Conservation (phyloP, 192 early-diverging fungal genomes). For the Podila epicladia region DNA sequence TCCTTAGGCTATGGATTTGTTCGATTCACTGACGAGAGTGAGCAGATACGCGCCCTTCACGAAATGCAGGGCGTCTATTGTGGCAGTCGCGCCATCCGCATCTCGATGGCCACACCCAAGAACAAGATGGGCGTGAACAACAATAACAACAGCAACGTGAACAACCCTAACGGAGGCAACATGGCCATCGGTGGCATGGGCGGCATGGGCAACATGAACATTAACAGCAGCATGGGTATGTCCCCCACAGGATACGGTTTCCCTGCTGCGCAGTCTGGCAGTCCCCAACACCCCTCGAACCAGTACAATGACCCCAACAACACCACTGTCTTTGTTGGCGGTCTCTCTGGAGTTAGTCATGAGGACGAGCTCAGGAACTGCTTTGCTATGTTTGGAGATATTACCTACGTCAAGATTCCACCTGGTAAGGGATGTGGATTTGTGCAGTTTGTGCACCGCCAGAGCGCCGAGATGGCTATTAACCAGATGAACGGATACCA, state of each 20-base stretch:
- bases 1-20: conserved; percentile 90
- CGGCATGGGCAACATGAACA: conserved; percentile 22
- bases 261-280: conserved; percentile 50
- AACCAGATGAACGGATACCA: conserved; percentile 88
- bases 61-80: conserved; percentile 90
- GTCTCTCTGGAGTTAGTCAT: conserved; percentile 80
- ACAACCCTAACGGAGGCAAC: conserved; percentile 50
- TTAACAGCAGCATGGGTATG: conserved; percentile 32
- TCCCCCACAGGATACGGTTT: conserved; percentile 24
- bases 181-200: conserved; percentile 14
- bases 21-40: conserved; percentile 85
- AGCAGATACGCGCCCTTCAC: conserved; percentile 86
- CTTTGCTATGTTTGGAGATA: conserved; percentile 92
- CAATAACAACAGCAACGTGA: conserved; percentile 78
- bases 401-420: conserved; percentile 94
- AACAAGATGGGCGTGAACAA: conserved; percentile 85
- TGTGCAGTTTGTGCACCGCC: conserved; percentile 87
- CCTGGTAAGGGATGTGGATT: conserved; percentile 96
- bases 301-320: conserved; percentile 85
- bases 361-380: conserved; percentile 87
- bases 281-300: conserved; percentile 42
- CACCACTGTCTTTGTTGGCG: conserved; percentile 98
- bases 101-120: conserved; percentile 91
- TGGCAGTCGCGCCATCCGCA: conserved; percentile 90
- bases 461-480: conserved; percentile 91